These are phyloP conservation scores for Backusella westeae DNA, from an alignment of 192 early-diverging fungal species.

Conservation along the genomic window DNA sequence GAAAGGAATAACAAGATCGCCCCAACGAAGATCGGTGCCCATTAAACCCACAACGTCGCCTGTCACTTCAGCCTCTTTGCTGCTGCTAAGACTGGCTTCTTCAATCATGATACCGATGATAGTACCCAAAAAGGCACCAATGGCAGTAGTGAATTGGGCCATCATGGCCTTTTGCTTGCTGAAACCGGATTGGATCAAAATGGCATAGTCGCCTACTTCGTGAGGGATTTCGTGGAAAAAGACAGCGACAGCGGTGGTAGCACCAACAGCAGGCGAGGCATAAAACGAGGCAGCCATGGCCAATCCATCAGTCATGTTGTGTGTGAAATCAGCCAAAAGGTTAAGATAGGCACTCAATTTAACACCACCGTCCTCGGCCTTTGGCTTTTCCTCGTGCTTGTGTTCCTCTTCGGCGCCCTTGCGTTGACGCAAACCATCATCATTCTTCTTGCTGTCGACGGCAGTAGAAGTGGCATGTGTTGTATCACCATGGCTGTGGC, in stretches of 20 bases:
- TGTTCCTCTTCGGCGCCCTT: background rate
- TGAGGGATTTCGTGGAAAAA: conserved; percentile 92
- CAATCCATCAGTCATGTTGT: conserved; percentile 86
- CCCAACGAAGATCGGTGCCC: conserved; percentile 61
- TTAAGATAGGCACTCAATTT: conserved; percentile 78
- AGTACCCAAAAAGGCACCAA: conserved; percentile 80
- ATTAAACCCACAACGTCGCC: conserved; percentile 38
- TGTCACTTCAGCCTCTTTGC: background rate
- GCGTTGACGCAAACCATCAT: conserved; percentile 14
- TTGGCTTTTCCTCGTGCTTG: background rate
- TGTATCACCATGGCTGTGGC: conserved; percentile 54
- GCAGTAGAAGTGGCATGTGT: conserved; percentile 19
- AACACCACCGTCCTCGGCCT: conserved; percentile 35
- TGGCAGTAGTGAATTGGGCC: conserved; percentile 77
- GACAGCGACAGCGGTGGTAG: conserved; percentile 81
- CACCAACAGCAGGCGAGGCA: conserved; percentile 75
- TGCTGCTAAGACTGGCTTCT: conserved; percentile 45
- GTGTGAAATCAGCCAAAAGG: conserved; percentile 78
- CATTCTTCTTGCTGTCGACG: background rate
- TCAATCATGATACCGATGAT: conserved; percentile 75
- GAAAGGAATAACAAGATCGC: conserved; percentile 83
- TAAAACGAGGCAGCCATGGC: conserved; percentile 85
- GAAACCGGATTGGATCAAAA: conserved; percentile 80
- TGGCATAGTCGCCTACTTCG: conserved; percentile 87
- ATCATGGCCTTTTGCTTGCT: conserved; percentile 69